A percentile compares a stretch with the other conserved stretches of the same genome.
Evolutionary conservation across 1,284 basidiomycete genomes (phyloP).

Genomic region (Trichosporon sp.): DNA sequence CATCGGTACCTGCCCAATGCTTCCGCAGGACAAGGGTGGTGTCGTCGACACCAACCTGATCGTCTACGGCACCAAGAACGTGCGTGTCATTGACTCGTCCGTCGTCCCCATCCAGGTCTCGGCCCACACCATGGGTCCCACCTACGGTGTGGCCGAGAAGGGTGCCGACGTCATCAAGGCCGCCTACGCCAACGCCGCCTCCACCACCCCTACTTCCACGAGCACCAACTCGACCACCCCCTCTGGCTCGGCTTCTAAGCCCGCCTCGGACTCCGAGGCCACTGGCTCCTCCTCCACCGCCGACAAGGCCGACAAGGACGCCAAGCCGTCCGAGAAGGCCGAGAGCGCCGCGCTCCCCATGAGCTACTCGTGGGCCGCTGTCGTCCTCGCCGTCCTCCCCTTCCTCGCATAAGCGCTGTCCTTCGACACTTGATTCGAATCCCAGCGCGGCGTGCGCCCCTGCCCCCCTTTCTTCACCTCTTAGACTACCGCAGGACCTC

Average conservation of each 20-base stretch:
- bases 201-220: conserved; percentile 16
- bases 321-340: background rate
- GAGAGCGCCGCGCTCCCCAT: conserved; percentile 1
- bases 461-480: background rate
- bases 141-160: conserved; percentile 71
- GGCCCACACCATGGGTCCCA: conserved; percentile 57
- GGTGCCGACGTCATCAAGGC: conserved; percentile 65
- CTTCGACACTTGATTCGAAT: background rate
- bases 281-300: background rate
- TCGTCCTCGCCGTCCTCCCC: conserved; percentile 14
- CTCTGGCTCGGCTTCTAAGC: background rate
- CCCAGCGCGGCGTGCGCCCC: background rate
- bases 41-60: conserved; percentile 66
- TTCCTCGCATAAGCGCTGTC: conserved; percentile 9
- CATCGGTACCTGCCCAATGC: conserved; percentile 66
- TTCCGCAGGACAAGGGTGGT: conserved; percentile 65
- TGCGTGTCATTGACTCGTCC: conserved; percentile 58
- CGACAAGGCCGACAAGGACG: background rate
- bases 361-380: background rate
- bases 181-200: conserved; percentile 43
- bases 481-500: background rate
- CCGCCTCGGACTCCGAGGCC: background rate
- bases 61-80: conserved; percentile 65
- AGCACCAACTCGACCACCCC: conserved; percentile 19
- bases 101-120: conserved; percentile 58